Base-by-base conservation (phyloP, 306 rosid genomes). In the Hippophae rhamnoides region DNA sequence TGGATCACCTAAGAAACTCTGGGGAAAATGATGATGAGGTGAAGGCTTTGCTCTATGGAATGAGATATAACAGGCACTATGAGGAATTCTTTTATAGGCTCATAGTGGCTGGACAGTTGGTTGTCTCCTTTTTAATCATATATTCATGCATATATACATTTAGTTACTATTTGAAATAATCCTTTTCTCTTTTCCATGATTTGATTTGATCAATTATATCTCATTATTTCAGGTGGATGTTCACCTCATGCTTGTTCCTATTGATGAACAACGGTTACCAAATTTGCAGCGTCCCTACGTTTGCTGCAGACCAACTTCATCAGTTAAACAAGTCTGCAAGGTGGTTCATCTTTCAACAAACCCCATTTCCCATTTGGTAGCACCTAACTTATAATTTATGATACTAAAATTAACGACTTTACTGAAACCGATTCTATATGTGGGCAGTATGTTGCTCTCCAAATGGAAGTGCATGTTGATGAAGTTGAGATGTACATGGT, bases 231-330 rank as follows among this genome's bases (percentile, higher is more conserved):
- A 85, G 97, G 43, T 75, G 65, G 72, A 68, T 31, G 52, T 74
- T 50, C 68, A 60, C 72, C 76, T 89, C 68, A 65, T 60, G 81
- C 79, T 89, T 70, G 79, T 81, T 76, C 76, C 95, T 44, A 49
- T 71, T 44, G 82, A 86, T 74, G 81, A 81, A 67, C 76, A 76
- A 77, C 74, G 49, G 25, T 61, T 73, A 52, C 92, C 87, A 38
- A 73, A 73, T 65, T 74, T 86, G 78, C 68, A 71, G 65, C 59
- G 69, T 62, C 82, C 86, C 47, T 76, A 70, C 64, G 78, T 89
- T 74, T 60, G 63, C 66, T 85, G 97, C 75, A 78, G 58, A 64
- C 86, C 85, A 61, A 75, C 76, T 14, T 11, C 72, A 58, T 77
- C 86, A 27, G 64, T 89, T 63, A 67, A 73, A 62, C 77, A 52